phyloP scores from a whole-genome alignment of 2,329 filamentous ascomycete genomes.

The Diplocarpon rosae region DNA sequence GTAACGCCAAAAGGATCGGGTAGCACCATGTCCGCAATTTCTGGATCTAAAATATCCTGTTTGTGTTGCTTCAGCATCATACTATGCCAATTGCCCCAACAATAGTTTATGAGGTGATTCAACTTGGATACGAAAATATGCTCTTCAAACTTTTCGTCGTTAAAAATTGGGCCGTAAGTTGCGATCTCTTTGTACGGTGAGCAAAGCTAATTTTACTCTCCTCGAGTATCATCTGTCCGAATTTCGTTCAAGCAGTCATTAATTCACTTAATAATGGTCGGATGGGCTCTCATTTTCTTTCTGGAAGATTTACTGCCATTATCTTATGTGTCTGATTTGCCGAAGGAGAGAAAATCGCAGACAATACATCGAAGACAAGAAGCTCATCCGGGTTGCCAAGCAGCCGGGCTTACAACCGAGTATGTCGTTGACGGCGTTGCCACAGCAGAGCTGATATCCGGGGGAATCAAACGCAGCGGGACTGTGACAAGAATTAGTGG shows the following conservation, averaged over 20 bases:
- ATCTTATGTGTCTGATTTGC: conserved; percentile 33
- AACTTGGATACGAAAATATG: conserved; percentile 33
- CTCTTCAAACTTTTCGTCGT: conserved; percentile 33
- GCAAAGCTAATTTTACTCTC: conserved; percentile 7
- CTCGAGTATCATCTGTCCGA: conserved; percentile 33
- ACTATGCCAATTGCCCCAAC: conserved; percentile 33
- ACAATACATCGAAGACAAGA: conserved; percentile 27
- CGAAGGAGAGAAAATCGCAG: conserved; percentile 27
- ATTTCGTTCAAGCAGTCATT: conserved; percentile 34
- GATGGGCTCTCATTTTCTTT: conserved; percentile 34
- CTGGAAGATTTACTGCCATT: conserved; percentile 30
- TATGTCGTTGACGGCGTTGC: too few relatives aligned
- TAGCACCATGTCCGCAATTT: conserved; percentile 31
- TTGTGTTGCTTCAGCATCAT: conserved; percentile 33
- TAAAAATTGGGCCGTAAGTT: neutral
- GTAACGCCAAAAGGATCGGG: conserved; percentile 31
- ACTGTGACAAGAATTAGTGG: too few relatives aligned
- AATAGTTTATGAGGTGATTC: conserved; percentile 34
- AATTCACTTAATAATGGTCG: conserved; percentile 32
- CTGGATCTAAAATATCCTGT: conserved; percentile 33
- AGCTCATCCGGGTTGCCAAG: too few relatives aligned
- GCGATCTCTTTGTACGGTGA: neutral
- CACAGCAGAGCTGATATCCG: too few relatives aligned
- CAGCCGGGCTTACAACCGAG: too few relatives aligned
- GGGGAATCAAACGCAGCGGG: too few relatives aligned